phyloP scores from a whole-genome alignment of 1,139 yeast genomes.

The Diutina mesorugosa region DNA sequence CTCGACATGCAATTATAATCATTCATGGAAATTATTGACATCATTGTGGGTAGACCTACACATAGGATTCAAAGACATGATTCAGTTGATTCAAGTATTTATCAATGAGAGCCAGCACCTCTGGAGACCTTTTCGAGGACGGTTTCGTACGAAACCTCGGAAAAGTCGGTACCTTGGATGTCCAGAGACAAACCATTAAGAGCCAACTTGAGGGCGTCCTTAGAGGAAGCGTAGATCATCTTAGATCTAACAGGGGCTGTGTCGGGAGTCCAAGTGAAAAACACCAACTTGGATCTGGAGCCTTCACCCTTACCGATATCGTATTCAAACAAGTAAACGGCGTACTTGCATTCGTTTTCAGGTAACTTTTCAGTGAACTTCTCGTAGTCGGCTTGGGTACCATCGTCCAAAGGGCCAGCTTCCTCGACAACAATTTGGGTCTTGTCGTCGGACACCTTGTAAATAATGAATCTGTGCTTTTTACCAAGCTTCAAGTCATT shows the following conservation, averaged over 20 bases:
- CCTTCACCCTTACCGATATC: conserved; percentile 88
- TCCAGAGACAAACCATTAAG: conserved; percentile 90
- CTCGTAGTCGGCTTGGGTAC: conserved; percentile 65
- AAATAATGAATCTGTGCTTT: conserved; percentile 74
- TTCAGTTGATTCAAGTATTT: not conserved
- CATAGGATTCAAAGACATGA: not conserved
- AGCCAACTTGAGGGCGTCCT: conserved; percentile 95
- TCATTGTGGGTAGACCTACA: not conserved
- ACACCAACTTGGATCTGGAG: conserved; percentile 87
- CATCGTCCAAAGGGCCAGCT: conserved; percentile 25
- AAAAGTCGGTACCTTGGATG: conserved; percentile 94
- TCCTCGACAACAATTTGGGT: conserved; percentile 85
- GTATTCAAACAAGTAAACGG: conserved; percentile 92
- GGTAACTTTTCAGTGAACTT: conserved; percentile 77
- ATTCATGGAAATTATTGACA: no score
- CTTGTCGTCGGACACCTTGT: conserved; percentile 67
- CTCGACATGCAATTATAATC: no score
- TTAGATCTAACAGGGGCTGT: conserved; percentile 88
- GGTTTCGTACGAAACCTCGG: conserved; percentile 90
- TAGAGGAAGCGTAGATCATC: conserved; percentile 97
- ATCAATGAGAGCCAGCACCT: conserved; percentile 19
- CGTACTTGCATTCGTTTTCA: conserved; percentile 93
- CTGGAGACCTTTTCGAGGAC: conserved; percentile 84
- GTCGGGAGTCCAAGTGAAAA: conserved; percentile 97
- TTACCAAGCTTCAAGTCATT: conserved; percentile 93